Evolutionary conservation across 2,329 filamentous ascomycete species (phyloP).

Genomic region (Sporothrix schenckii): DNA sequence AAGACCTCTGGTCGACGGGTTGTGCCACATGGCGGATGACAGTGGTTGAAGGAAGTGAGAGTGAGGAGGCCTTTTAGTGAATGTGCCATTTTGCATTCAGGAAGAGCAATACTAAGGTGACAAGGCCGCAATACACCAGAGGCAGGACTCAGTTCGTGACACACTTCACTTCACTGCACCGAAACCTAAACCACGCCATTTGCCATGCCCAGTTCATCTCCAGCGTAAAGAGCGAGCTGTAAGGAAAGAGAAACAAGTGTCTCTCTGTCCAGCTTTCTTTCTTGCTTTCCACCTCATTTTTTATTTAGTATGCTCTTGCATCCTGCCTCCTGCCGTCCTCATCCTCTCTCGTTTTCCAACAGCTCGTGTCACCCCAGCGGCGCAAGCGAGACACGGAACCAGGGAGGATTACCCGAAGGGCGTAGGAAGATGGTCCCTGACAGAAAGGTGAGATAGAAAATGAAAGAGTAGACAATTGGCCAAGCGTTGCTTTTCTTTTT

Average conservation of each 20-base stretch:
- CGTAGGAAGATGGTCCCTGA: background rate
- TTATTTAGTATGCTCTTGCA: background rate
- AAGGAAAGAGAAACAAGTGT: background rate
- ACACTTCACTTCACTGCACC: no score
- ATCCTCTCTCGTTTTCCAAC: conserved; percentile 5
- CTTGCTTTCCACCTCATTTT: background rate
- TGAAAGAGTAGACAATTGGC: background rate
- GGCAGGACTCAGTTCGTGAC: no score
- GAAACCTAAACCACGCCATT: background rate
- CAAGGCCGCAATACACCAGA: background rate
- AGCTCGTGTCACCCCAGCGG: conserved; percentile 14
- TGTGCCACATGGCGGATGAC: conserved; percentile 16
- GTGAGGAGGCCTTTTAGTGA: conserved; percentile 1
- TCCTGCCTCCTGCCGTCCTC: background rate
- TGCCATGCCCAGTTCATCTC: background rate
- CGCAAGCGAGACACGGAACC: conserved; percentile 22
- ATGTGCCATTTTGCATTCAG: background rate
- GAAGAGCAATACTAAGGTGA: background rate
- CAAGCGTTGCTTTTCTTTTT: background rate
- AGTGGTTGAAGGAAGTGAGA: background rate
- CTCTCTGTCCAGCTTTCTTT: conserved; percentile 1
- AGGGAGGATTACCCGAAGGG: conserved; percentile 16
- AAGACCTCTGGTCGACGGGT: background rate
- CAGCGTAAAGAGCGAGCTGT: background rate
- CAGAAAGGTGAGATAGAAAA: background rate